These are phyloP conservation scores for Dothistroma septosporum DNA, from an alignment of 2,329 filamentous ascomycete genomes.

Conservation along the genomic window DNA sequence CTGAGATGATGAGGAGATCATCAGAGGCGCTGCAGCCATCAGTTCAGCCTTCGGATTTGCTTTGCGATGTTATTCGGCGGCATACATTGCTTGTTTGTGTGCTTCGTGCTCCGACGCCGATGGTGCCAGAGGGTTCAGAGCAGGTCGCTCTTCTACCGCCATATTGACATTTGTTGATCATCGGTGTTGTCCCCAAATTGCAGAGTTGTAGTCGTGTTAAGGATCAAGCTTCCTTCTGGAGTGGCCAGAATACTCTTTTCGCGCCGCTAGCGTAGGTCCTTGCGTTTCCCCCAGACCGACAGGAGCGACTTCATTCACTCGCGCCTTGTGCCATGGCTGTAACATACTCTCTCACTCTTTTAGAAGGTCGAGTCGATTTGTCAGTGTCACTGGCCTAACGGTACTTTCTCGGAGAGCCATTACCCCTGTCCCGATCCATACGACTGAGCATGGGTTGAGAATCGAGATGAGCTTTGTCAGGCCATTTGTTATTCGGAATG, in stretches of 20 bases:
- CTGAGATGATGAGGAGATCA: not conserved
- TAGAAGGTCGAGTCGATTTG: too few species aligned
- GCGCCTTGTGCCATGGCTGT: not conserved
- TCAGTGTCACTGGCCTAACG: not conserved
- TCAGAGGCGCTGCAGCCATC: not conserved
- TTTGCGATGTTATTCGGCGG: not conserved
- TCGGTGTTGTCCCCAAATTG: not conserved
- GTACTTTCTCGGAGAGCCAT: not conserved
- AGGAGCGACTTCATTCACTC: not conserved
- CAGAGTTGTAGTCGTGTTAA: not conserved
- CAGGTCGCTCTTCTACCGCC: constrained; percentile 1
- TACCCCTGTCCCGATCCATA: not conserved
- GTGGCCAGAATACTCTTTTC: not conserved
- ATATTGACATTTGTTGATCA: not conserved
- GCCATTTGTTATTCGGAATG: not conserved
- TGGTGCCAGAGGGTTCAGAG: not conserved
- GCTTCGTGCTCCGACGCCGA: not conserved
- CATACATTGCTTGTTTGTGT: not conserved
- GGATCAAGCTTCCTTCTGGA: not conserved
- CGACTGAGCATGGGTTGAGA: not conserved
- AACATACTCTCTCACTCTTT: too few species aligned
- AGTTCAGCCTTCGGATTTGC: not conserved
- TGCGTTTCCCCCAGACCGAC: not conserved
- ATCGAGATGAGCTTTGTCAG: not conserved
- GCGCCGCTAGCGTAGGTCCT: not conserved